A percentile compares a stretch with the other conserved stretches of the same genome.
Conservation (phyloP, 2,329 filamentous ascomycete genomes). For the Pseudogymnoascus sp. region DNA sequence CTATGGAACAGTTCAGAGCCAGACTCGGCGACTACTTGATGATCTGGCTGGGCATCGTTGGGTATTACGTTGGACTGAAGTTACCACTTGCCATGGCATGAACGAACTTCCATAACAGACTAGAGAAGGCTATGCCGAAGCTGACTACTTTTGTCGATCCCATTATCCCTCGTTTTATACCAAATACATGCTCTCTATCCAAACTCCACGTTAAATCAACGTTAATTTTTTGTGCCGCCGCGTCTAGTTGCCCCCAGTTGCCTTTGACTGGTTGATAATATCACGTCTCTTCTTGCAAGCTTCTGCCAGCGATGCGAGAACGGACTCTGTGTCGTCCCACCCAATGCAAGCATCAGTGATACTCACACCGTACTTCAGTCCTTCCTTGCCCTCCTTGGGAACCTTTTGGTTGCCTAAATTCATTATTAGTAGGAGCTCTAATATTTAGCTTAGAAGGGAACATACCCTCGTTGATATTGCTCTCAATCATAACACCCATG, state of each 20-base stretch:
- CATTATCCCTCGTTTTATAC: slow-evolving; percentile 8
- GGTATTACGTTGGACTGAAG: slow-evolving; percentile 70
- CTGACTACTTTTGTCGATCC: slow-evolving; percentile 3
- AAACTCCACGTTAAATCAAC: slow-evolving; percentile 5
- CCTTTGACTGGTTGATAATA: not conserved
- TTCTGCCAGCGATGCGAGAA: slow-evolving; percentile 70
- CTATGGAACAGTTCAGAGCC: slow-evolving; percentile 58
- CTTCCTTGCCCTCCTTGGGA: slow-evolving; percentile 73
- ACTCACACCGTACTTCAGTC: slow-evolving; percentile 86
- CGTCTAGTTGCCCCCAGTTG: not conserved
- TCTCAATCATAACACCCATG: slow-evolving; percentile 99
- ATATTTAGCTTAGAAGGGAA: slow-evolving; percentile 8
- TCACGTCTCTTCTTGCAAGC: slow-evolving; percentile 62
- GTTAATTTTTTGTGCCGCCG: not conserved
- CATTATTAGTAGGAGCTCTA: slow-evolving; percentile 14
- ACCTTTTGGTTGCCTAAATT: slow-evolving; percentile 76
- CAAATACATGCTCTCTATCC: slow-evolving; percentile 4
- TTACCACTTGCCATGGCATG: slow-evolving; percentile 62
- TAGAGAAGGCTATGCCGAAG: not conserved
- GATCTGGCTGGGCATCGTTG: slow-evolving; percentile 84
- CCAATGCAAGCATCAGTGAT: slow-evolving; percentile 97
- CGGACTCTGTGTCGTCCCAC: slow-evolving; percentile 81
- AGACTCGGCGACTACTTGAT: slow-evolving; percentile 66
- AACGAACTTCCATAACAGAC: not conserved
- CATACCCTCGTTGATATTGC: slow-evolving; percentile 86